Conservation (phyloP, 805 yeast genomes). For the Ogataea methylovora region DNA sequence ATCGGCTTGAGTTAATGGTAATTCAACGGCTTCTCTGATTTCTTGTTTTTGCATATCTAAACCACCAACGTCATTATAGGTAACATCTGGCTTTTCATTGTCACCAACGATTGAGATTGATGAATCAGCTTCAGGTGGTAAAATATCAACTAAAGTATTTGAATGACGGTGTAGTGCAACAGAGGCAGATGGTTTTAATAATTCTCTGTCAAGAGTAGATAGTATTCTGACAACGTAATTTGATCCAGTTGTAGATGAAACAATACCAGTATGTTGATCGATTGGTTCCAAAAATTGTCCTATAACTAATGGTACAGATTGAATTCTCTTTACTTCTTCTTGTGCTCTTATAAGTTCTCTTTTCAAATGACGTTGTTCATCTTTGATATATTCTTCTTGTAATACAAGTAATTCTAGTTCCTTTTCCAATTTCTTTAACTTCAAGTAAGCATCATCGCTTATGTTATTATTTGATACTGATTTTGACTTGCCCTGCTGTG, state of each 20-base stretch:
- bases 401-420: slow-evolving; percentile 76
- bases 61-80: slow-evolving; percentile 98
- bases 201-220: slow-evolving; percentile 90
- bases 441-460: slow-evolving; percentile 68
- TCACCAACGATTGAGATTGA: slow-evolving; percentile 92
- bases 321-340: slow-evolving; percentile 96
- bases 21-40: slow-evolving; percentile 95
- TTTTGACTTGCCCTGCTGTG: slow-evolving; percentile 7
- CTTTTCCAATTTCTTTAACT: slow-evolving; percentile 81
- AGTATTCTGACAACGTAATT: slow-evolving; percentile 93
- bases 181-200: slow-evolving; percentile 88
- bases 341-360: slow-evolving; percentile 94
- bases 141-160: slow-evolving; percentile 91
- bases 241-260: slow-evolving; percentile 95
- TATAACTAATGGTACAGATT: slow-evolving; percentile 94
- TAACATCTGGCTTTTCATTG: slow-evolving; percentile 84
- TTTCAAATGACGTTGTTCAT: slow-evolving; percentile 93
- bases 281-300: slow-evolving; percentile 98
- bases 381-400: slow-evolving; percentile 96
- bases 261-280: slow-evolving; percentile 94
- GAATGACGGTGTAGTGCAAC: slow-evolving; percentile 98
- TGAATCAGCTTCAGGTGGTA: slow-evolving; percentile 98
- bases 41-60: slow-evolving; percentile 99
- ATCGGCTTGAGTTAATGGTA: slow-evolving; percentile 93
- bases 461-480: slow-evolving; percentile 20